These are phyloP conservation scores for Nothopassalora personata DNA, from an alignment of 2,329 filamentous ascomycete genomes.

Conservation along the genomic window DNA sequence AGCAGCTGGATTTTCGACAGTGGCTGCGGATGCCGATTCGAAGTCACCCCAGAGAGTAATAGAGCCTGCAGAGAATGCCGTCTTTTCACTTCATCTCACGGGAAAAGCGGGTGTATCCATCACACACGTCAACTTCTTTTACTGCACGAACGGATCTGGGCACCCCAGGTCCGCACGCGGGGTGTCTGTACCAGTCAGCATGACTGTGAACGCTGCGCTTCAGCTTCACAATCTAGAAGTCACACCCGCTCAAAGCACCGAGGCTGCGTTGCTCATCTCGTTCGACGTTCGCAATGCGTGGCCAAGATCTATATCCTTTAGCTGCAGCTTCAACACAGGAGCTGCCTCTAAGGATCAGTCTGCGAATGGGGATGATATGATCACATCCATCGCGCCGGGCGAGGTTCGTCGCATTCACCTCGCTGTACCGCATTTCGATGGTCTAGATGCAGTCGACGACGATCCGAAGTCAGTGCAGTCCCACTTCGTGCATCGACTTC, in stretches of 20 bases:
- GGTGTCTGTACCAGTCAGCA: constrained; percentile 68
- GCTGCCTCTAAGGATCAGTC: background rate
- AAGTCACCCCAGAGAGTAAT: constrained; percentile 10
- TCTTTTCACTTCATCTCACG: constrained; percentile 76
- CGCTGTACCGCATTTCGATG: constrained; percentile 3
- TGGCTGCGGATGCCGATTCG: background rate
- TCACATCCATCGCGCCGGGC: constrained; percentile 17
- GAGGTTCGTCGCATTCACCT: constrained; percentile 20
- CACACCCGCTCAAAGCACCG: constrained; percentile 53
- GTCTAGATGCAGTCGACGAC: constrained; percentile 8
- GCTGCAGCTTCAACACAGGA: constrained; percentile 13
- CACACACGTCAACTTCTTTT: constrained; percentile 77
- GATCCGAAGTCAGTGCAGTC: constrained; percentile 11
- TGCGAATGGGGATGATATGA: constrained; percentile 1
- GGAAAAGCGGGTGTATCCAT: constrained; percentile 80
- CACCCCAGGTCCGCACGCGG: constrained; percentile 18
- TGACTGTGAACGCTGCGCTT: constrained; percentile 88
- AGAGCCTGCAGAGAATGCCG: constrained; percentile 55
- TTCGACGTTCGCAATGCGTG: constrained; percentile 86
- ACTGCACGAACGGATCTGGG: constrained; percentile 35
- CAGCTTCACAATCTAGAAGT: constrained; percentile 77
- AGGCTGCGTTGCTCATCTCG: constrained; percentile 67
- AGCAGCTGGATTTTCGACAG: background rate
- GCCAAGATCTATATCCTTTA: constrained; percentile 65
- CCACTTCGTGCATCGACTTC: constrained; percentile 16